phyloP scores from a whole-genome alignment of 1,139 yeast genomes.

The Sporopachydermia cereana region DNA sequence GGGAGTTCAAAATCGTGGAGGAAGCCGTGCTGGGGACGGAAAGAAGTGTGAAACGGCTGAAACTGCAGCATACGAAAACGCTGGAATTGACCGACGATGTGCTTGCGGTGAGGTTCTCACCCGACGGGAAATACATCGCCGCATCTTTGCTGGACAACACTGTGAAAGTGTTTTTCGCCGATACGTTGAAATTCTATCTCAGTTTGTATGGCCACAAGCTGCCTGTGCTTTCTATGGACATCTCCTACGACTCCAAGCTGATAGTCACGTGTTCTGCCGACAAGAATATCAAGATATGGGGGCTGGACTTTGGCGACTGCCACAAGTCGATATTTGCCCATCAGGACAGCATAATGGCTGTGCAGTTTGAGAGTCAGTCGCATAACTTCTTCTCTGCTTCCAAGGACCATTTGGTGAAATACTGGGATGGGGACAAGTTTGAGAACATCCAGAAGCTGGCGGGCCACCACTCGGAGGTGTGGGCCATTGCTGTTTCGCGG shows the following conservation, averaged over 20 bases:
- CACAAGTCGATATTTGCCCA: slow-evolving; percentile 94
- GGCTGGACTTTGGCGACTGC: slow-evolving; percentile 96
- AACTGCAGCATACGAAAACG: slow-evolving; percentile 63
- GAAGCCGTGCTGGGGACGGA: slow-evolving; percentile 61
- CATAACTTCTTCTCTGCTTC: slow-evolving; percentile 87
- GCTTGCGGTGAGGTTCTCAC: slow-evolving; percentile 68
- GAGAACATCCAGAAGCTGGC: slow-evolving; percentile 85
- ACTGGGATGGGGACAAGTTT: slow-evolving; percentile 98
- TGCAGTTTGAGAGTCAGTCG: slow-evolving; percentile 67
- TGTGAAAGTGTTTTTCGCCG: slow-evolving; percentile 83
- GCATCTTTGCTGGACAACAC: slow-evolving; percentile 83
- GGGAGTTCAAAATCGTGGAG: slow-evolving; percentile 66
- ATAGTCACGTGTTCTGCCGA: slow-evolving; percentile 92
- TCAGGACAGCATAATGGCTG: slow-evolving; percentile 89
- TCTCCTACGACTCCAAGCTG: slow-evolving; percentile 76
- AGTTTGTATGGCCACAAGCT: slow-evolving; percentile 92
- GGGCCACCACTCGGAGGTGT: slow-evolving; percentile 81
- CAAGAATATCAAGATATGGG: slow-evolving; percentile 96
- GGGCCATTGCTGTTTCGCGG: slow-evolving; percentile 72
- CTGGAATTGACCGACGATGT: slow-evolving; percentile 82
- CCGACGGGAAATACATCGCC: slow-evolving; percentile 68
- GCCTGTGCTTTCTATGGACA: slow-evolving; percentile 85
- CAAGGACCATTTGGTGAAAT: slow-evolving; percentile 81
- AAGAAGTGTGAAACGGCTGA: slow-evolving; percentile 40
- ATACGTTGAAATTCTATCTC: slow-evolving; percentile 73